A percentile compares a stretch with the other conserved stretches of the same genome.
Evolutionary conservation across 164 flowering plant genomes (phyloP).

Genomic region (Sextonia rubra): DNA sequence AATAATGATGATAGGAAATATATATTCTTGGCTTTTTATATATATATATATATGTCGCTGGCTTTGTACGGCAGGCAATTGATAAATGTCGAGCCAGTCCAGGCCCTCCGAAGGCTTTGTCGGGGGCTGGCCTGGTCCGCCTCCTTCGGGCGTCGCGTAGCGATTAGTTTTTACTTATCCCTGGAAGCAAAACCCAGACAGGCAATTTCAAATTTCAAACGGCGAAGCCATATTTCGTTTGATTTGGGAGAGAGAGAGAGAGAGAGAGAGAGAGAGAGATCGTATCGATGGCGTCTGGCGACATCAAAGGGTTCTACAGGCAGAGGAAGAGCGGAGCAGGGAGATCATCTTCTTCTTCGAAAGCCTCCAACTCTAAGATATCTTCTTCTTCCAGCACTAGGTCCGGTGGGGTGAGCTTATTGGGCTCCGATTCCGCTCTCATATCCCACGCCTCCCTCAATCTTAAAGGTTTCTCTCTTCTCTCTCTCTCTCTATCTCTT

Average conservation of each 20-base stretch:
- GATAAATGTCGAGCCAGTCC: too few relatives aligned
- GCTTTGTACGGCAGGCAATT: too few relatives aligned
- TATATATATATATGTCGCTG: too few relatives aligned
- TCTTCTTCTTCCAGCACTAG: conserved; percentile 8
- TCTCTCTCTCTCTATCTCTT: conserved; percentile 6
- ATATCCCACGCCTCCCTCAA: conserved; percentile 49
- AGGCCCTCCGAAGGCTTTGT: too few relatives aligned
- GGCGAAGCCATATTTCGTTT: not conserved
- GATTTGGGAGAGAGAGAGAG: conserved; percentile 6
- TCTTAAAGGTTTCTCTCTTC: conserved; percentile 39
- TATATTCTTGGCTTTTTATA: too few relatives aligned
- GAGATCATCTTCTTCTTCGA: conserved; percentile 4
- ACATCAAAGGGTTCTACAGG: conserved; percentile 59
- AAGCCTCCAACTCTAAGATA: conserved; percentile 18
- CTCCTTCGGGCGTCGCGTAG: too few relatives aligned
- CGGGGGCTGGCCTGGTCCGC: too few relatives aligned
- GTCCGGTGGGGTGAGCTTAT: conserved; percentile 22
- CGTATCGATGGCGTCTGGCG: conserved; percentile 39
- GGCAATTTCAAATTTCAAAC: conserved; percentile 18
- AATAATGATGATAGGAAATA: too few relatives aligned
- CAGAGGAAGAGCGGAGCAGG: conserved; percentile 57
- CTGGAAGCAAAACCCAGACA: not conserved
- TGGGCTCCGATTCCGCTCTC: conserved; percentile 41
- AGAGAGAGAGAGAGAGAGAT: conserved; percentile 16
- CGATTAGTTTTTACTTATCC: too few relatives aligned